Percentiles rank a stretch among this genome's conserved stretches.
Conservation (phyloP, 2,329 filamentous ascomycete genomes). For the Aspergillus candidus region DNA sequence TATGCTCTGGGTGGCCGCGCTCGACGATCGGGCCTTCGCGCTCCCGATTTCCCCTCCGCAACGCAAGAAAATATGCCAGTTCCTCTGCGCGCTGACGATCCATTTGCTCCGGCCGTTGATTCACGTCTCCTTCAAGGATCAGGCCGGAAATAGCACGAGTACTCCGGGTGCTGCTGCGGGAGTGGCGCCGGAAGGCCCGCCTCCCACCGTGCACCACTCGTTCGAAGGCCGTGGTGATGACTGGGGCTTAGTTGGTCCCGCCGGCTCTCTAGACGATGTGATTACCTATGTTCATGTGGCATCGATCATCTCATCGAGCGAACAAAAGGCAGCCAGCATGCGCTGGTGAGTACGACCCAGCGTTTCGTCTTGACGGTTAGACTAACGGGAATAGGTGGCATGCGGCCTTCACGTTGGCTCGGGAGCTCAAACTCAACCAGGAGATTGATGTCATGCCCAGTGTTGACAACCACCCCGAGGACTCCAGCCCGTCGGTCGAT, state of each 20-base stretch:
- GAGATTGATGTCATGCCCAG: slow-evolving; percentile 53
- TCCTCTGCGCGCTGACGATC: slow-evolving; percentile 78
- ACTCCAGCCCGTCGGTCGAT: slow-evolving; percentile 28
- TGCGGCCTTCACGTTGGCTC: slow-evolving; percentile 81
- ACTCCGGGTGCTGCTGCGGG: slow-evolving; percentile 46
- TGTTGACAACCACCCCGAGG: slow-evolving; percentile 25
- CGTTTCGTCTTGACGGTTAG: neutral
- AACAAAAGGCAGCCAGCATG: slow-evolving; percentile 90
- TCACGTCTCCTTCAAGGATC: slow-evolving; percentile 58
- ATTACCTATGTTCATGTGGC: slow-evolving; percentile 89
- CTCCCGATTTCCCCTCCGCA: slow-evolving; percentile 77
- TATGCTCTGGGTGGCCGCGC: slow-evolving; percentile 95
- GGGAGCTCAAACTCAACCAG: slow-evolving; percentile 79
- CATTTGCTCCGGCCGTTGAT: slow-evolving; percentile 78
- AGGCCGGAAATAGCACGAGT: slow-evolving; percentile 37
- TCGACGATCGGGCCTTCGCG: slow-evolving; percentile 83
- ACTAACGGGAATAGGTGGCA: slow-evolving; percentile 57
- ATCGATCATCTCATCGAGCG: slow-evolving; percentile 85
- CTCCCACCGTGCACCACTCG: slow-evolving; percentile 55
- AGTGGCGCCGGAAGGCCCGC: slow-evolving; percentile 69
- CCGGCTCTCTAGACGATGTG: slow-evolving; percentile 78
- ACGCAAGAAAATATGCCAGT: slow-evolving; percentile 78
- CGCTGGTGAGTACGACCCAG: slow-evolving; percentile 54
- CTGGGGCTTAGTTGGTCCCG: slow-evolving; percentile 42
- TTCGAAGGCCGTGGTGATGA: slow-evolving; percentile 53